Evolutionary conservation across 331 rosid species (phyloP).

Genomic region (Acacia pycnantha): DNA sequence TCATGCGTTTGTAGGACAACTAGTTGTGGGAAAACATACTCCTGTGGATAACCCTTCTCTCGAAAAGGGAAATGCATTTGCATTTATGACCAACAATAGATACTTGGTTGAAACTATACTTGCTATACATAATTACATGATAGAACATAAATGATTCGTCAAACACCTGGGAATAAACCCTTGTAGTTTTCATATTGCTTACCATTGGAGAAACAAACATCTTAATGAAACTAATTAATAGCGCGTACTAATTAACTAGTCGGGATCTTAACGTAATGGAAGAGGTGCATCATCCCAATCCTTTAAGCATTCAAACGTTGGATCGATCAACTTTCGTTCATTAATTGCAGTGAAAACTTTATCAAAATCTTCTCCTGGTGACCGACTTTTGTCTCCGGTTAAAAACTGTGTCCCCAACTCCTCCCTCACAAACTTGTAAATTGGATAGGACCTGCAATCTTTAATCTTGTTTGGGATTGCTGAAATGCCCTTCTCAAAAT

Average conservation of each 20-base stretch:
- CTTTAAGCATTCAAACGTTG: constrained; percentile 31
- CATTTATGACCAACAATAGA: neutral
- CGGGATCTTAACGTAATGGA: constrained; percentile 4
- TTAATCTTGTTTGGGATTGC: constrained; percentile 30
- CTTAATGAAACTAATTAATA: neutral
- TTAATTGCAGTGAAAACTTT: constrained; percentile 36
- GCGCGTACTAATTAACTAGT: neutral
- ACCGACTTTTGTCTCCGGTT: constrained; percentile 35
- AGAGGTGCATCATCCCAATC: constrained; percentile 45
- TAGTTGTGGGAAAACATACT: neutral
- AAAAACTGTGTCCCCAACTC: constrained; percentile 33
- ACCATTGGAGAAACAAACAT: neutral
- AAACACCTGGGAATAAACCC: neutral
- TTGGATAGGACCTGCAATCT: constrained; percentile 38
- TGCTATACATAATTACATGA: neutral
- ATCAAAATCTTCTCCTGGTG: constrained; percentile 45
- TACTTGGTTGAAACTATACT: neutral
- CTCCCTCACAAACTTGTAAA: constrained; percentile 39
- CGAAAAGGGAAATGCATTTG: neutral
- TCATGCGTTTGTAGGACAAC: neutral
- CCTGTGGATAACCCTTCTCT: no score
- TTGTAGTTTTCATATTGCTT: neutral
- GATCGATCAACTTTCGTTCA: constrained; percentile 35
- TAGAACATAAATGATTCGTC: neutral
- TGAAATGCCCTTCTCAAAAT: constrained; percentile 28